A percentile compares a stretch with the other conserved stretches of the same genome.
These are phyloP conservation scores for Castanea mollissima DNA, from an alignment of 306 rosid species.

Conservation along the genomic window DNA sequence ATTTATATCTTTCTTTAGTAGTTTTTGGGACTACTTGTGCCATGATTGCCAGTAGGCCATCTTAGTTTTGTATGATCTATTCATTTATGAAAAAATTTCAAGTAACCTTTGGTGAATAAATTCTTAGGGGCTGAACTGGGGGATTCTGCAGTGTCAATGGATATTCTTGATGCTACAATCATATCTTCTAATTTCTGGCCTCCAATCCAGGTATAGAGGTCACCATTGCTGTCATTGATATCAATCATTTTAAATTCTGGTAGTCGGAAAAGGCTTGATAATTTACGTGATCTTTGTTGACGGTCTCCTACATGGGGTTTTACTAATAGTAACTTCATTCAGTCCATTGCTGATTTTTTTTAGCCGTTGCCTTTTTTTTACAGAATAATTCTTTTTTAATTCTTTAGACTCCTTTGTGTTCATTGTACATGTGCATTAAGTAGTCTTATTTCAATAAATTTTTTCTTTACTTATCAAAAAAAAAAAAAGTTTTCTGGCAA, in stretches of 20 bases:
- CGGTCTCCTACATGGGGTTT: no score
- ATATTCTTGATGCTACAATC: constrained; percentile 65
- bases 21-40: constrained; percentile 14
- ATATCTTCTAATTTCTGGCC: constrained; percentile 98
- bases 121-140: constrained; percentile 46
- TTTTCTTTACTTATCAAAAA: no score
- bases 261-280: not conserved
- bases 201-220: constrained; percentile 71
- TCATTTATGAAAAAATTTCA: constrained; percentile 3
- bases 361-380: no score
- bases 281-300: not conserved
- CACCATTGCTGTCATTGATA: not conserved
- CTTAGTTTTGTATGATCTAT: not conserved
- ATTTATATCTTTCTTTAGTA: not conserved
- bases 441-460: no score
- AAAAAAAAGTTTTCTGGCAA: not conserved
- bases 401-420: no score
- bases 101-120: constrained; percentile 13
- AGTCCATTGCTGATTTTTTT: no score
- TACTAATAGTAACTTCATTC: no score
- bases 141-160: constrained; percentile 59
- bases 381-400: no score
- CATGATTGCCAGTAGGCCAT: not conserved
- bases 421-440: no score
- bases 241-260: constrained; percentile 5